phyloP scores from a whole-genome alignment of 2,329 filamentous ascomycete genomes.

The Colletotrichum caudatum region DNA sequence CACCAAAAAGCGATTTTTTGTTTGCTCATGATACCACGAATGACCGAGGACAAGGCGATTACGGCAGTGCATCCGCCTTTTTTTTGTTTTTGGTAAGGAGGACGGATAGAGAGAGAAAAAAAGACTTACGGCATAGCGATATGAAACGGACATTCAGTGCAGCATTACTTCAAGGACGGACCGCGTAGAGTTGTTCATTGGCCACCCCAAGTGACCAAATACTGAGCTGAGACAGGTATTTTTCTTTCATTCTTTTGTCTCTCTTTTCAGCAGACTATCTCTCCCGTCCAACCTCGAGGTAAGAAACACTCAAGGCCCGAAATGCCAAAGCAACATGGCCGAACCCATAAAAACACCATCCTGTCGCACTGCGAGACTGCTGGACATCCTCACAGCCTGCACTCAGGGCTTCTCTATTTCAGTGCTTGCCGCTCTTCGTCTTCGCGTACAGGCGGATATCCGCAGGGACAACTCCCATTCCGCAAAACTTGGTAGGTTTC shows the following conservation, averaged over 20 bases:
- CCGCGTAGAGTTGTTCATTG: neutral
- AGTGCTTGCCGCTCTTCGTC: neutral
- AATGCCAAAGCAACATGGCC: no score
- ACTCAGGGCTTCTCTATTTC: neutral
- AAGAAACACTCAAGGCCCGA: neutral
- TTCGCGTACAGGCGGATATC: neutral
- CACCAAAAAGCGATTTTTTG: constrained; percentile 39
- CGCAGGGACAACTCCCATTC: neutral
- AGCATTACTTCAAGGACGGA: neutral
- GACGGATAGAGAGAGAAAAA: neutral
- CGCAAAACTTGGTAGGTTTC: neutral
- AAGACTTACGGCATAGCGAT: constrained; percentile 13
- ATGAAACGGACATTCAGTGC: constrained; percentile 8
- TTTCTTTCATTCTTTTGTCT: neutral
- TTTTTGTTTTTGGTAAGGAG: neutral
- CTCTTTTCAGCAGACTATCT: neutral
- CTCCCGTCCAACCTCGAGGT: no score
- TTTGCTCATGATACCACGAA: constrained; percentile 40
- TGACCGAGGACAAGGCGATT: constrained; percentile 17
- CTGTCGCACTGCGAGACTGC: neutral
- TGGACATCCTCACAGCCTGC: neutral
- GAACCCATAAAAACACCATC: neutral
- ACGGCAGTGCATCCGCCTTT: constrained; percentile 3
- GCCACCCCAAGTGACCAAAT: neutral
- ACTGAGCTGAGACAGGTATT: neutral